Base-by-base conservation (phyloP, 129 eudicot species). In the Silybum marianum region DNA sequence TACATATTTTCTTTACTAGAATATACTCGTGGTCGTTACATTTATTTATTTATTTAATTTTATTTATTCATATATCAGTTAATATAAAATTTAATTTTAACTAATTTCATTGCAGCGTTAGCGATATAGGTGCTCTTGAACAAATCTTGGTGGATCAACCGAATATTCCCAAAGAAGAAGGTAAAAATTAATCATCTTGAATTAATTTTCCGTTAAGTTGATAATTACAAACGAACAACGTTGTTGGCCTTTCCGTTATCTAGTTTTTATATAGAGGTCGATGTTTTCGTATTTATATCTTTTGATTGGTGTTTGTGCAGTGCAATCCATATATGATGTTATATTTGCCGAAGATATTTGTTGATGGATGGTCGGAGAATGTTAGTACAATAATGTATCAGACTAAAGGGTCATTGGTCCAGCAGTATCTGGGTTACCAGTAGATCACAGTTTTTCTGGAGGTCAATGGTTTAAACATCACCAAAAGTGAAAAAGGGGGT, bases 131-230 rank as follows among this genome's bases (percentile, higher is more conserved):
- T 63, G 92, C 93, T 26, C 84, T 95, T 69, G 89, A 87, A 82
- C 93, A 87, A 77, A 87, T 95, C 23, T 82, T 95, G 71, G 87
- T 91, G 79, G 99, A 92, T 89, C 98, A 95, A 84, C 98, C 99
- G 32, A 90, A 91, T 84, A 89, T 95, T 58, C 93, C 90, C 68
- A 86, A 73, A 80, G 95, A 90, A 23, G 97, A 93, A 90, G 98
- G 98, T 93, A 84, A 40, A 58, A 18, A 1, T 46, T 46, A 28
- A 40, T 40, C 48, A 40, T 40, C 13, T 40, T 10, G 48, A 40
- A 9, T 40, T 40, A 40, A 9, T 40, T 40, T 40, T 40, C 48
- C 48, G 13, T 40, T 40, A 9, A 40, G 48, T 40, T 40, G 48
- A 40, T 2, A 40, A 40, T 9, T 7, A 39, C 10, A 9, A 21